Conservation (phyloP, 495 filamentous ascomycete species). For the Saxophila tyrrhenica region DNA sequence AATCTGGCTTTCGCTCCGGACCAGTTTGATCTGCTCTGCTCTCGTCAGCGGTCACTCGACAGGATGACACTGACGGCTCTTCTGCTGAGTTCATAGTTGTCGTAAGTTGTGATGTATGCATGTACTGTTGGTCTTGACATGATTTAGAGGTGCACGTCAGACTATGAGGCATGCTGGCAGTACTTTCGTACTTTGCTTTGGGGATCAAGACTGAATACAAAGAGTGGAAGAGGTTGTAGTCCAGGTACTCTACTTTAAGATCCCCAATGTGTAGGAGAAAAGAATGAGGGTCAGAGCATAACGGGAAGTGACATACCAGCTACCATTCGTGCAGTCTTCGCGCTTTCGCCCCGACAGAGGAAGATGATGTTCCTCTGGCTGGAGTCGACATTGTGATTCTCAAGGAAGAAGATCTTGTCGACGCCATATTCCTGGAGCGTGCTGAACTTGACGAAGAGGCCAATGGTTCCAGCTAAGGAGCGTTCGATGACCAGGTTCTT, state of each 20-base stretch:
- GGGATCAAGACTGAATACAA: conserved; percentile 56
- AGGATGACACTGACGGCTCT: background rate
- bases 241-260: conserved; percentile 54
- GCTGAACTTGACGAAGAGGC: conserved; percentile 88
- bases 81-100: background rate
- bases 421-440: conserved; percentile 86
- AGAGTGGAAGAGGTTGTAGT: conserved; percentile 40
- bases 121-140: conserved; percentile 43
- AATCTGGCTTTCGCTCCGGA: conserved; percentile 70
- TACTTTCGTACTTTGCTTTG: conserved; percentile 36
- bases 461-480: conserved; percentile 76
- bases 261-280: too few species aligned
- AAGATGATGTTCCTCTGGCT: conserved; percentile 94
- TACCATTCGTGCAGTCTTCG: conserved; percentile 66
- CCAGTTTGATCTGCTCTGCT: conserved; percentile 72
- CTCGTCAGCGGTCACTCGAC: conserved; percentile 6
- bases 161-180: background rate
- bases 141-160: conserved; percentile 26
- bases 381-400: conserved; percentile 86
- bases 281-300: too few species aligned
- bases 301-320: conserved; percentile 57
- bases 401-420: conserved; percentile 88
- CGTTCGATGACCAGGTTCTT: conserved; percentile 95
- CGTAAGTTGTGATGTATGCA: conserved; percentile 41
- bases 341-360: conserved; percentile 77